A percentile compares a stretch with the other conserved stretches of the same genome.
These are phyloP conservation scores for Allium fistulosum DNA, from an alignment of 106 monocot species.

Conservation along the genomic window DNA sequence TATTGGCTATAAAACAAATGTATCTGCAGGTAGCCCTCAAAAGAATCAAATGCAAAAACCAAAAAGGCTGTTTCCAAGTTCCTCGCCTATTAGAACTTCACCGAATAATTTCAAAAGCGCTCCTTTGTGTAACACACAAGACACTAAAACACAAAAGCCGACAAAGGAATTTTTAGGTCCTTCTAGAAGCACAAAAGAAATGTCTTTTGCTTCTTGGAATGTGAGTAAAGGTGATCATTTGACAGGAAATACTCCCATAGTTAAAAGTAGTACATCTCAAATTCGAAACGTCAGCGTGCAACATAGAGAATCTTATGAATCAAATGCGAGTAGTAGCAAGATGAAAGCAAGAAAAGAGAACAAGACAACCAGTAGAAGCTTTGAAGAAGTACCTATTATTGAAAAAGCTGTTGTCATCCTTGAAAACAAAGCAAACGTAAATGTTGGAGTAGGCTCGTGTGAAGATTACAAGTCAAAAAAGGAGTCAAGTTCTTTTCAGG, in stretches of 20 bases:
- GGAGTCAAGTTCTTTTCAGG: background rate
- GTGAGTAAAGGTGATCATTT: too few relatives aligned
- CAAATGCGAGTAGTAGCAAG: background rate
- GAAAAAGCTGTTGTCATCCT: constrained; percentile 10
- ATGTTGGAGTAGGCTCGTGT: background rate
- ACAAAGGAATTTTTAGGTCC: constrained; percentile 23
- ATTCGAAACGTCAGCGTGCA: too few relatives aligned
- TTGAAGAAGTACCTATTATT: constrained; percentile 3
- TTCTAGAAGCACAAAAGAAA: background rate
- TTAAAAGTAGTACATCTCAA: too few relatives aligned
- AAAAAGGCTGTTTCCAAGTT: background rate
- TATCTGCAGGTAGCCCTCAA: background rate
- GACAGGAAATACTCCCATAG: too few relatives aligned
- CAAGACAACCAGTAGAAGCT: too few relatives aligned
- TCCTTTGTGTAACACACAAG: constrained; percentile 5
- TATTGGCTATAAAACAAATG: too few relatives aligned
- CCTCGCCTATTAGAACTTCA: background rate
- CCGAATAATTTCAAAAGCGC: background rate
- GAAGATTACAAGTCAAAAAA: background rate
- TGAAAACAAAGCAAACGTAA: background rate
- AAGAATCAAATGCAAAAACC: background rate
- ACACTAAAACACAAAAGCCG: background rate
- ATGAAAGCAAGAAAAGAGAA: background rate
- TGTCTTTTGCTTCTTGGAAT: background rate
- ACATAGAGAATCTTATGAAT: too few relatives aligned